phyloP scores from a whole-genome alignment of 192 early-diverging fungal species.

The Mortierella alpina region DNA sequence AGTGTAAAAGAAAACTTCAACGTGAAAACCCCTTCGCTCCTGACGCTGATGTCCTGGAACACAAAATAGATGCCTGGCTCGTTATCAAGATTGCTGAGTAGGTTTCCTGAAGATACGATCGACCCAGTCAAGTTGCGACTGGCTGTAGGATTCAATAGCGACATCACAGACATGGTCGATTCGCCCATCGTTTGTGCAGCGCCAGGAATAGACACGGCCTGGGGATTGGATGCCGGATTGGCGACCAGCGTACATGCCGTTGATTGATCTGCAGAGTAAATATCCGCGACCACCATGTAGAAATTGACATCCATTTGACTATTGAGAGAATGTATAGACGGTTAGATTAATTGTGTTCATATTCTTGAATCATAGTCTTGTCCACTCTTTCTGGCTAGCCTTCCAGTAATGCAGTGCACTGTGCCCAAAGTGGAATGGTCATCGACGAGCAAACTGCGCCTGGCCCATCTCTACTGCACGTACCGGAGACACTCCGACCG shows the following conservation, averaged over 20 bases:
- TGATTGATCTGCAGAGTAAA: conserved; percentile 57
- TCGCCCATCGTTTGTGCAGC: conserved; percentile 3
- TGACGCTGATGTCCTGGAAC: conserved; percentile 82
- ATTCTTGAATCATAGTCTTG: conserved; percentile 27
- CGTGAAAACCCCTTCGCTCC: conserved; percentile 78
- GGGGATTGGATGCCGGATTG: conserved; percentile 37
- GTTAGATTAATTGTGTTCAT: conserved; percentile 34
- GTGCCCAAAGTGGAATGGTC: no score
- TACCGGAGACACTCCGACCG: no score
- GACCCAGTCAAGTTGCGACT: conserved; percentile 80
- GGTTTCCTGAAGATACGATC: conserved; percentile 72
- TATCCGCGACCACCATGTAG: conserved; percentile 59
- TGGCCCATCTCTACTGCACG: no score
- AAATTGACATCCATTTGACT: conserved; percentile 63
- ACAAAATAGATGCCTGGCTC: conserved; percentile 80
- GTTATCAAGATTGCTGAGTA: conserved; percentile 73
- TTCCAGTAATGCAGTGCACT: background rate
- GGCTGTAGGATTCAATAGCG: conserved; percentile 25
- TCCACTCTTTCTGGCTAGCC: background rate
- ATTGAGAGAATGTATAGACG: background rate
- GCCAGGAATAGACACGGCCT: background rate
- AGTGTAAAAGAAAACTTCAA: conserved; percentile 78
- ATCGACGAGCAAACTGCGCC: no score
- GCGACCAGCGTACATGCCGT: conserved; percentile 58
- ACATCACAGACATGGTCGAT: conserved; percentile 8